Base-by-base conservation (phyloP, 495 filamentous ascomycete species). In the Podospora australis region DNA sequence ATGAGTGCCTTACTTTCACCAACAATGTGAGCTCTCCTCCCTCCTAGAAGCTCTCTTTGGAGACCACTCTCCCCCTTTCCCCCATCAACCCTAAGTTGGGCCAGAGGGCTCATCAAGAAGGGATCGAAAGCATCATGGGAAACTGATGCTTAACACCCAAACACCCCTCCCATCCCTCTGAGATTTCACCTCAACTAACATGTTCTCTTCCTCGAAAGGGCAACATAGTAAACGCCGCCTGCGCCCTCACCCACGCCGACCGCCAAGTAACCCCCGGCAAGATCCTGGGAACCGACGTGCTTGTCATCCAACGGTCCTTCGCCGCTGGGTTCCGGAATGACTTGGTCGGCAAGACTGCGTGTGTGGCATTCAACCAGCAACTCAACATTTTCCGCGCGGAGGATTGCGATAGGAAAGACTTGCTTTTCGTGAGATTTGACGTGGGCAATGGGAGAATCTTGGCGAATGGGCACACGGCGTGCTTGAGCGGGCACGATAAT, bases 181-280 rank as follows among this genome's bases (percentile, higher is more conserved):
- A n/a, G n/a, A n/a, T n/a, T n/a, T n/a, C n/a, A n/a, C n/a, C n/a
- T n/a, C n/a, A n/a, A 25, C 44, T 44, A 39, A 51, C 32, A 42
- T 13, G 11, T 3, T 6, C 34, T n/a, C 34, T n/a, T 21, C 8
- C 21, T 2, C 22, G 9, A 14, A 16, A 49, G 63, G 63, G 63
- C 36, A 53, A 60, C 34, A 62, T 66, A 35, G 63, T 64, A 34
- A 54, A 66, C 34, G 56, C 61, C 23, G 59, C 63, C 28, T 66
- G 61, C 46, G 59, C 62, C 35, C 50, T 50, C 36, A 44, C 53
- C 8, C 22, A 56, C 28, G 62, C 62, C 4, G 64, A 63, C 43
- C 52, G 63, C n/a, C 63, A 66, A 52, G 25, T 65, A 21, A 66
- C 55, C 11, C 58, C 63, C n/a, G 53, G 53, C n/a, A 64, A 48